Base-by-base conservation (phyloP, 306 rosid genomes). In the Ammopiptanthus mongolicus region DNA sequence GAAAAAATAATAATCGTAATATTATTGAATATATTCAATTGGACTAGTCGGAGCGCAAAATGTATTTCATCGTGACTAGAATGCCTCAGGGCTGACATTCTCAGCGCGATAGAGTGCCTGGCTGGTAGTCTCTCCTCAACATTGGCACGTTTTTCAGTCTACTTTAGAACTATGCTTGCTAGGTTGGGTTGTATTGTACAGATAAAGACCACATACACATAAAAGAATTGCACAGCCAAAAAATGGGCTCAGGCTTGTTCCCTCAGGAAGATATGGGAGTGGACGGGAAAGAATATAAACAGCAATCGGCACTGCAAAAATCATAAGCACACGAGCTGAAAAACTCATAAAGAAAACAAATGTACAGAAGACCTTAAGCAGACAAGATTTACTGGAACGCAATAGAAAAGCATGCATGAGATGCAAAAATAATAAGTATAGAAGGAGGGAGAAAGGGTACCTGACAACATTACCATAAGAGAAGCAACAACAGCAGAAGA, bases 401-500 rank as follows among this genome's bases (percentile, higher is more conserved):
- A 18, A 34, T 15, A 31, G 17, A 23, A n/a, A 37, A 0, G 22
- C 50, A 60, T 33, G 47, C 3, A 4, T 13, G 50, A 61, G 19
- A 34, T 10, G 2, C 12, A 7, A 3, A 23, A 14, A 33, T 36
- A 42, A 12, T 6, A 46, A 48, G 9, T 29, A 78, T 19, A 48
- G 36, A 48, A 2, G 50, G 18, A 61, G 76, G 42, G 58, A 76
- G 75, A 76, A 60, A 57, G 75, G 61, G 57, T 73, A 91, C 98
- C 97, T 89, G 98, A 91, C 50, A 91, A 82, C 91, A 87, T 89
- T 42, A 89, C 87, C 71, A 86, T 39, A 51, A 93, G 98, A 61
- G 96, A 93, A 80, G 96, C 75, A 67, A 89, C 93, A 48, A 93
- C 84, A 0, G 98, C 97, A 0, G 98, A 93, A 66, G 92, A 86